A percentile compares a stretch with the other conserved stretches of the same genome.
Evolutionary conservation across 768 basidiomycete genomes (phyloP).

Genomic region (Tephrocybe rancida): DNA sequence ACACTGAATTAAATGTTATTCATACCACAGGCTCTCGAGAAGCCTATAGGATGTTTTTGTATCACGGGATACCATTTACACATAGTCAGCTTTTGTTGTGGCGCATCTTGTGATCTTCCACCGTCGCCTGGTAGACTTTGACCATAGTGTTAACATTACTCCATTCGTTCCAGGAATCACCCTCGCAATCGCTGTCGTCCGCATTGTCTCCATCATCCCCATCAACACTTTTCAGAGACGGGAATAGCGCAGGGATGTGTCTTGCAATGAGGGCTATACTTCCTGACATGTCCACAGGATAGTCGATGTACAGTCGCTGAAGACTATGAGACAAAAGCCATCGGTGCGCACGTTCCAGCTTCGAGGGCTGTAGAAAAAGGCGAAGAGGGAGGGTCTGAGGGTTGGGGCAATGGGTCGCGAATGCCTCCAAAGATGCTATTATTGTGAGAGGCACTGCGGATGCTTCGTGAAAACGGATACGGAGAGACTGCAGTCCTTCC

Average conservation of each 20-base stretch:
- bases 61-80: neutral
- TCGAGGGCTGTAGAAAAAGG: neutral
- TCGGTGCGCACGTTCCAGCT: neutral
- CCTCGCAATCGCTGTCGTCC: neutral
- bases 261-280: neutral
- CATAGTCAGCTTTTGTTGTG: neutral
- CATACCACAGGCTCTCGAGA: too few species aligned
- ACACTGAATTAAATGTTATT: too few species aligned
- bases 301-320: neutral
- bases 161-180: neutral
- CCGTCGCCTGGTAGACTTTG: neutral
- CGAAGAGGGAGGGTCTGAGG: neutral
- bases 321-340: neutral
- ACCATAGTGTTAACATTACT: neutral
- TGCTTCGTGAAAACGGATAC: neutral
- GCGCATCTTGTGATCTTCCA: neutral
- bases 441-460: neutral
- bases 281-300: neutral
- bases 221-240: neutral
- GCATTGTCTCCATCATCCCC: neutral
- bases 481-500: neutral
- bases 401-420: constrained; percentile 1
- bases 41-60: too few species aligned
- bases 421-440: neutral
- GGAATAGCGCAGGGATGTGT: constrained; percentile 1